Evolutionary conservation across 371 early-diverging fungal genomes (phyloP).

Genomic region (Apophysomyces ossiformis): DNA sequence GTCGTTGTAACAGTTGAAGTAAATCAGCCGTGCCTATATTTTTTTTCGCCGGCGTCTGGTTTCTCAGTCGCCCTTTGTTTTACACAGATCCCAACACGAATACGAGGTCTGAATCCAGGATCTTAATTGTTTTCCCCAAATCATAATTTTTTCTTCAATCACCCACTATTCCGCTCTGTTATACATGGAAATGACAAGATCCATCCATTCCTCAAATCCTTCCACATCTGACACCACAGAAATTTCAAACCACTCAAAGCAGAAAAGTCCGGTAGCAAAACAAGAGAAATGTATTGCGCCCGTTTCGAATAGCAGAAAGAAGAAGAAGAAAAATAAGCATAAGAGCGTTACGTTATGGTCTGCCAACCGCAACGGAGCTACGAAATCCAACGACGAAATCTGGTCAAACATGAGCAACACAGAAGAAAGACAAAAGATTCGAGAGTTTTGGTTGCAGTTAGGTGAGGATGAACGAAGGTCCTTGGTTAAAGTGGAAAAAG

Average conservation of each 20-base stretch:
- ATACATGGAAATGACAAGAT: conserved; percentile 12
- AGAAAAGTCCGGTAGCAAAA: not conserved
- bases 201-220: conserved; percentile 11
- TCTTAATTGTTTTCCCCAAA: conserved; percentile 3
- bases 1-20: not conserved
- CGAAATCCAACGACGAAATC: conserved; percentile 47
- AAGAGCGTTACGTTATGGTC: not conserved
- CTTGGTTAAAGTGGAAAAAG: conserved; percentile 88
- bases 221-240: conserved; percentile 5
- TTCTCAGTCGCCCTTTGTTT: conserved; percentile 5
- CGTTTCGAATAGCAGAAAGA: conserved; percentile 6
- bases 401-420: conserved; percentile 75
- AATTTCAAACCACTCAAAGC: not conserved
- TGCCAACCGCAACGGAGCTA: conserved; percentile 1
- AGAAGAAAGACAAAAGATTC: conserved; percentile 84
- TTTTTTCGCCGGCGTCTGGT: conserved; percentile 5
- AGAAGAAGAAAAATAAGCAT: conserved; percentile 15
- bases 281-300: conserved; percentile 8
- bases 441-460: conserved; percentile 90
- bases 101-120: conserved; percentile 5
- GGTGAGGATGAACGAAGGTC: conserved; percentile 84
- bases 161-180: not conserved
- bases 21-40: not conserved
- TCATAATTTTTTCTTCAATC: not conserved
- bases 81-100: conserved; percentile 3